A percentile compares a stretch with the other conserved stretches of the same genome.
Evolutionary conservation across 2,329 filamentous ascomycete genomes (phyloP).

Genomic region (Ceratocystis colombiana): DNA sequence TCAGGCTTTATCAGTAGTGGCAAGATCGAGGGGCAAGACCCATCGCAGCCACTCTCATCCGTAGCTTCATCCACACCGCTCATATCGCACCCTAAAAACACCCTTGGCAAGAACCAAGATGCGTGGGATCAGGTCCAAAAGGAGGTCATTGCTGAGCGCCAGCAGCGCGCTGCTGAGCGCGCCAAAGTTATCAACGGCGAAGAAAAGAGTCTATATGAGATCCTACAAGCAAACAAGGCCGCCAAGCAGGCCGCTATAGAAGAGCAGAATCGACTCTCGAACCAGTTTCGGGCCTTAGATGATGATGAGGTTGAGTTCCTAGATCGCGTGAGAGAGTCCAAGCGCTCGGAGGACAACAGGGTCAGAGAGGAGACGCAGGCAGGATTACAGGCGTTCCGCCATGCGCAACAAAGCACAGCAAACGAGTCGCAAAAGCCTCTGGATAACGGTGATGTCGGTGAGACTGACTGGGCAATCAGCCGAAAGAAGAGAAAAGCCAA

Average conservation of each 20-base stretch:
- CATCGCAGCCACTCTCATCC: constrained; percentile 25
- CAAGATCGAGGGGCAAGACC: constrained; percentile 36
- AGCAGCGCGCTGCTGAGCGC: constrained; percentile 43
- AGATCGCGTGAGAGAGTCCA: constrained; percentile 45
- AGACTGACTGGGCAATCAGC: constrained; percentile 27
- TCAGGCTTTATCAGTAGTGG: constrained; percentile 49
- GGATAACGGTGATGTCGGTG: constrained; percentile 28
- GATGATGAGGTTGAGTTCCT: constrained; percentile 72
- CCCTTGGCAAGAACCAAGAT: constrained; percentile 29
- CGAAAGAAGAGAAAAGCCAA: constrained; percentile 31
- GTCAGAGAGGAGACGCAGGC: constrained; percentile 47
- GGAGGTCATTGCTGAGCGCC: constrained; percentile 53
- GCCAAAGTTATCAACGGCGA: constrained; percentile 35
- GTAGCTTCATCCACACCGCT: constrained; percentile 20
- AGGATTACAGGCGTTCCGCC: constrained; percentile 46
- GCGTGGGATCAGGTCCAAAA: constrained; percentile 57
- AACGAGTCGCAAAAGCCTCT: constrained; percentile 26
- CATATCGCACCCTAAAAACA: constrained; percentile 25
- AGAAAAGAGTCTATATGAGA: constrained; percentile 60
- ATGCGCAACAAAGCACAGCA: constrained; percentile 36
- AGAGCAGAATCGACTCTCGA: constrained; percentile 58
- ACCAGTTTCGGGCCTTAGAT: constrained; percentile 68
- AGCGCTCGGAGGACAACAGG: constrained; percentile 45
- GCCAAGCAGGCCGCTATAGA: constrained; percentile 77
- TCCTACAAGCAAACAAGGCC: constrained; percentile 66